Percentiles rank a stretch among this genome's conserved stretches.
These are phyloP conservation scores for Verticillium albo-atrum DNA, from an alignment of 2,329 filamentous ascomycete species.

Conservation along the genomic window DNA sequence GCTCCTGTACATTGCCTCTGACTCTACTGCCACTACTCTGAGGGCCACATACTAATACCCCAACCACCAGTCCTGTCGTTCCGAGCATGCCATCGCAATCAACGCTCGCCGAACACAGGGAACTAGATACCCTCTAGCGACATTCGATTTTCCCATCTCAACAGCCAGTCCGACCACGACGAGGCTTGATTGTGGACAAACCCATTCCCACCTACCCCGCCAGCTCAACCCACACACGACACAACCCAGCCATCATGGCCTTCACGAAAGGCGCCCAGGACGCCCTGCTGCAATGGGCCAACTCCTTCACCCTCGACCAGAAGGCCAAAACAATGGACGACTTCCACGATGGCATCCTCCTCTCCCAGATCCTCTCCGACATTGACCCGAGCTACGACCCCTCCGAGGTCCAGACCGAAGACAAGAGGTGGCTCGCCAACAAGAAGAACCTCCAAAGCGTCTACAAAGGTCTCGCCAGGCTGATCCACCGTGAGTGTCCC, in stretches of 20 bases:
- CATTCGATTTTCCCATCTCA: not conserved
- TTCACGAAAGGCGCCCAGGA: constrained; percentile 41
- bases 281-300: constrained; percentile 50
- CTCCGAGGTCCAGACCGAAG: constrained; percentile 44
- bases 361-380: constrained; percentile 53
- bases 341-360: constrained; percentile 47
- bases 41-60: not conserved
- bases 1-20: not conserved
- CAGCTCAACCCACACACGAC: not conserved
- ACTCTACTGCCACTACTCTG: not conserved
- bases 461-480: constrained; percentile 49
- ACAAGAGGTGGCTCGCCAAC: constrained; percentile 39
- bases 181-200: not conserved
- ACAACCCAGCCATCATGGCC: constrained; percentile 25
- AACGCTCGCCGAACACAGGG: not conserved
- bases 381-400: constrained; percentile 54
- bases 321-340: constrained; percentile 46
- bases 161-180: not conserved
- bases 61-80: not conserved
- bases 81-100: not conserved
- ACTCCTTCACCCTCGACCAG: constrained; percentile 39
- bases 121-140: not conserved
- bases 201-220: not conserved
- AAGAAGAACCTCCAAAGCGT: constrained; percentile 50
- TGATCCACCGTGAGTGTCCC: constrained; percentile 48